phyloP scores from a whole-genome alignment of 164 flowering plant species.

The Echeveria elegans region DNA sequence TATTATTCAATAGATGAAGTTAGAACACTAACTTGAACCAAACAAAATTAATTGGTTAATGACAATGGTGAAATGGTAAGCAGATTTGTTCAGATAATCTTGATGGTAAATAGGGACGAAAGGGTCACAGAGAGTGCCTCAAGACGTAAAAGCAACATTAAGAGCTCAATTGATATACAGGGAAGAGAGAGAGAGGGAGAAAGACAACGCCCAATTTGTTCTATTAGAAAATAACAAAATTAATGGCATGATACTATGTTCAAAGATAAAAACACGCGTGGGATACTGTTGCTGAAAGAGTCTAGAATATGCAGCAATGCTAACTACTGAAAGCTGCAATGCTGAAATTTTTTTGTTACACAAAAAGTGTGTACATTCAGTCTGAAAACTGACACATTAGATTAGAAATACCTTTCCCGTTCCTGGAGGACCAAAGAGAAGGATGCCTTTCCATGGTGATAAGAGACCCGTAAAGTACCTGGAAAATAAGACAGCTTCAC shows the following conservation, averaged over 20 bases:
- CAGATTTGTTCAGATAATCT: neutral
- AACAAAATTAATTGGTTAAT: neutral
- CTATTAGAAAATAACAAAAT: neutral
- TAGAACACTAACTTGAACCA: neutral
- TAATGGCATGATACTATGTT: neutral
- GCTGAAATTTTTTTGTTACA: neutral
- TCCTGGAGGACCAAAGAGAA: constrained; percentile 98
- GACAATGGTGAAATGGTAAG: neutral
- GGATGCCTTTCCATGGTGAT: constrained; percentile 98
- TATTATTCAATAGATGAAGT: neutral
- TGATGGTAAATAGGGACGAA: neutral
- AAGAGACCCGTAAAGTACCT: constrained; percentile 96
- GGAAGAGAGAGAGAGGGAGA: neutral
- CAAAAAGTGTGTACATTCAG: neutral
- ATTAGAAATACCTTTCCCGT: constrained; percentile 79
- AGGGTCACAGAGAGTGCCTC: neutral
- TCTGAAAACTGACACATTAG: neutral
- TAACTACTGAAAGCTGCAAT: neutral
- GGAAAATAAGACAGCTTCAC: constrained; percentile 4
- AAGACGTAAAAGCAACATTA: neutral
- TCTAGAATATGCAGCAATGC: neutral
- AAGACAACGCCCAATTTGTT: neutral
- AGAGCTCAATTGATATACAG: no score
- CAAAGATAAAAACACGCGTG: neutral
- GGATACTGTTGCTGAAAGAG: neutral